Evolutionary conservation across 805 yeast genomes (phyloP), one percentile per base, ranked within the genome.

Genomic region (Ogataea siamensis): DNA sequence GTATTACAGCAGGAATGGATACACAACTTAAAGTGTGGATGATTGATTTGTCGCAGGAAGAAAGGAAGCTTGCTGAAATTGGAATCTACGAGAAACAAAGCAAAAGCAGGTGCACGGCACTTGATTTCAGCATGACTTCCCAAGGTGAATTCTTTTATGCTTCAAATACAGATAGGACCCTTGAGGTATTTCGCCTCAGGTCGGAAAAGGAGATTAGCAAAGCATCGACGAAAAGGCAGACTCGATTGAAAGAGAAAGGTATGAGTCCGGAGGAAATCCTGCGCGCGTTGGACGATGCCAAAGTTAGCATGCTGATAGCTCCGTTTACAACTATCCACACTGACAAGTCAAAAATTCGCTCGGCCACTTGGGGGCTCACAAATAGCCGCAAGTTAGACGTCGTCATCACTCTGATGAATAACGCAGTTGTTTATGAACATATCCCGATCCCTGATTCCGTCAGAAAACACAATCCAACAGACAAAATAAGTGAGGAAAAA

Each of bases 1-100:
- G 75, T 19, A 62, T 88, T 14, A 88, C 97, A 1, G 73, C 84
- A 19, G 89, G 96, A 29, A 75, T 78, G 53, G 88, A 86, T 47
- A 80, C 84, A 47, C 94, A 87, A 57, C 72, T 86, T 21, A 87
- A 86, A 57, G 70, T 89, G 7, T 93, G 98, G 98, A 60, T 63
- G 17, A 53, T 88, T n/a, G 78, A 85, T 54, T 57, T 84, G 20
- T 54, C 58, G 0, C 62, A 65, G 22, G 71, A 68, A 5, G 83
- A 79, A 38, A 54, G 47, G 8, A 72, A 73, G 41, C 56, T 87
- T 25, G 49, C 64, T 2, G 85, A 77, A 49, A 63, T 67, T 32
- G 97, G 97, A 1, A 50, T 64, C 3, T 72, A 83, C 50, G 87
- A 82, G 45, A 87, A 87, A 54, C 84, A 77, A 47, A 83, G 91